A percentile compares a stretch with the other conserved stretches of the same genome.
Conservation (phyloP, 1,139 yeast genomes). For the Scheffersomyces segobiensis region DNA sequence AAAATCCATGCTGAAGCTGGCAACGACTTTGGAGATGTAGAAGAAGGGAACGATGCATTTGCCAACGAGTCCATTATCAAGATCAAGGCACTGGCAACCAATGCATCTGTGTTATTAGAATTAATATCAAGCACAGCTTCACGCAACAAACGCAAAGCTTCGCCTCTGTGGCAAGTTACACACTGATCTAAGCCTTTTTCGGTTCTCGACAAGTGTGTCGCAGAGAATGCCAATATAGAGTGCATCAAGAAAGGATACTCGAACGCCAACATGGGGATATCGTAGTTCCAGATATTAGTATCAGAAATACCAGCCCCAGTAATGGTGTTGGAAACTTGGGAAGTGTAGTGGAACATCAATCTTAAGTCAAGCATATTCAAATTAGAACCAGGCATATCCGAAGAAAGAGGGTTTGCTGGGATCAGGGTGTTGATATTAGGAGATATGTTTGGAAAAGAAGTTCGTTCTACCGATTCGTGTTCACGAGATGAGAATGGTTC, state of each 20-base stretch:
- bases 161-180: conserved; percentile 85
- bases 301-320: conserved; percentile 91
- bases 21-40: conserved; percentile 60
- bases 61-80: conserved; percentile 92
- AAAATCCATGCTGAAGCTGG: conserved; percentile 97
- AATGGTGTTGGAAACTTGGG: conserved; percentile 81
- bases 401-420: conserved; percentile 16
- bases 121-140: conserved; percentile 85
- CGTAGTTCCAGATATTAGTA: conserved; percentile 82
- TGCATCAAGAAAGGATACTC: conserved; percentile 91
- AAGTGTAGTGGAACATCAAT: conserved; percentile 84
- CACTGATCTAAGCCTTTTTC: conserved; percentile 78
- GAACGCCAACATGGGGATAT: conserved; percentile 86
- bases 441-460: conserved; percentile 25
- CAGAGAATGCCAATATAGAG: conserved; percentile 83
- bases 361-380: conserved; percentile 77
- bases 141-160: conserved; percentile 74
- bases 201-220: conserved; percentile 82
- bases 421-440: conserved; percentile 24
- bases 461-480: background rate
- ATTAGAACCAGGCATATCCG: conserved; percentile 16
- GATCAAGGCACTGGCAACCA: conserved; percentile 88
- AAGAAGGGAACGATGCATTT: conserved; percentile 78
- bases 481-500: background rate
- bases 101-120: conserved; percentile 84